These are phyloP conservation scores for Chiua sp. DNA, from an alignment of 1,284 basidiomycete species.

Conservation along the genomic window DNA sequence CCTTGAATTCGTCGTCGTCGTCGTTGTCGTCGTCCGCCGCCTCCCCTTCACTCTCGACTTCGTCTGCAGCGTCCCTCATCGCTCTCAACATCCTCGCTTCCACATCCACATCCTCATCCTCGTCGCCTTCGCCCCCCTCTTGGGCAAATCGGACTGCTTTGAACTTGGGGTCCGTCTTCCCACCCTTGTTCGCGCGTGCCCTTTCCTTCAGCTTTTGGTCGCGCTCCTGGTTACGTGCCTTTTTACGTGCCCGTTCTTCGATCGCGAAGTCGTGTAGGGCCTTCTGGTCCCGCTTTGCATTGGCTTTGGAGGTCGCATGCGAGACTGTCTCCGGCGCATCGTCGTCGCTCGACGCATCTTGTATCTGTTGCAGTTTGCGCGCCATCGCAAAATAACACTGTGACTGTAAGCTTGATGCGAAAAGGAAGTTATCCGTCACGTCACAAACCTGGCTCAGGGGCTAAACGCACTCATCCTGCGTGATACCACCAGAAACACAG, in stretches of 20 bases:
- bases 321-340: conserved; percentile 54
- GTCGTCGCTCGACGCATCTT: conserved; percentile 32
- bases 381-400: conserved; percentile 24
- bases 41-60: conserved; percentile 23
- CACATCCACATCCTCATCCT: conserved; percentile 12
- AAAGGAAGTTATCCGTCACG: background rate
- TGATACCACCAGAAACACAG: too few species aligned
- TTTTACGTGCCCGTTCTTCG: conserved; percentile 43
- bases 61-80: conserved; percentile 47
- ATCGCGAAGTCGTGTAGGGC: conserved; percentile 40
- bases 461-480: too few species aligned
- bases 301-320: conserved; percentile 46
- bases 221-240: conserved; percentile 45
- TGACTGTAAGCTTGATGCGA: too few species aligned
- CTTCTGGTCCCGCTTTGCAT: conserved; percentile 39
- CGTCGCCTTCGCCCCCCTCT: conserved; percentile 21
- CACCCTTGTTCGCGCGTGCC: conserved; percentile 40
- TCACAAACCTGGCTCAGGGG: background rate
- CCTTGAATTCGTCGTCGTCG: conserved; percentile 22
- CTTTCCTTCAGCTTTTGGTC: conserved; percentile 54
- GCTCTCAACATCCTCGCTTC: conserved; percentile 44
- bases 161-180: conserved; percentile 16
- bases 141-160: conserved; percentile 16
- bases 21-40: conserved; percentile 9
- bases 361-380: conserved; percentile 14